Percentiles rank a stretch among this genome's conserved stretches.
These are phyloP conservation scores for Camellia sinensis DNA, from an alignment of 148 eudicot species.

Conservation along the genomic window DNA sequence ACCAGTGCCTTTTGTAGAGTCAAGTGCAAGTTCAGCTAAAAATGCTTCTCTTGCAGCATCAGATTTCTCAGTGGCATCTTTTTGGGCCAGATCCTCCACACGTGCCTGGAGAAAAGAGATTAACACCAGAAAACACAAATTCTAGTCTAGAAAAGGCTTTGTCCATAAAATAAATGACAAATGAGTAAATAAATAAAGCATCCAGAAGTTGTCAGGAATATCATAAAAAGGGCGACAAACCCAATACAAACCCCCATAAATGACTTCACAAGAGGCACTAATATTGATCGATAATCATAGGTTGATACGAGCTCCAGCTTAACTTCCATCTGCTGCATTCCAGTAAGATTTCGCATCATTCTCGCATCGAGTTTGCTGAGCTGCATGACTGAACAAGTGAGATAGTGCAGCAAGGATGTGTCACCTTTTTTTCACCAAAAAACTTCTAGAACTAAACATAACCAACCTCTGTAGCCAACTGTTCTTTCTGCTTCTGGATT, in stretches of 20 bases:
- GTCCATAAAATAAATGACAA: not conserved
- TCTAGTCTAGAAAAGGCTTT: not conserved
- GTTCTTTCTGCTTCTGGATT: conserved; percentile 76
- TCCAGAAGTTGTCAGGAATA: not conserved
- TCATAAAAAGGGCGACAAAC: not conserved
- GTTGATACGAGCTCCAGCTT: conserved; percentile 62
- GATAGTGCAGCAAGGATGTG: conserved; percentile 18
- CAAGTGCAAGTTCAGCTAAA: conserved; percentile 93
- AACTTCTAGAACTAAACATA: conserved; percentile 17
- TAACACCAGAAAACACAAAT: conserved; percentile 1
- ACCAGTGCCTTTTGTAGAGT: conserved; percentile 57
- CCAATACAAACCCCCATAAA: conserved; percentile 65
- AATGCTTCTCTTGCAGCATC: conserved; percentile 99
- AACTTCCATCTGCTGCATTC: conserved; percentile 72
- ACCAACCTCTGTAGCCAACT: conserved; percentile 64
- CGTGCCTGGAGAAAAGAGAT: conserved; percentile 50
- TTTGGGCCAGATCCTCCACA: conserved; percentile 86
- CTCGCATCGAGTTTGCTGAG: conserved; percentile 81
- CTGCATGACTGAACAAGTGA: conserved; percentile 58
- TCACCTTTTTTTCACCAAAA: not conserved
- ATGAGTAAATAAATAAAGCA: not conserved
- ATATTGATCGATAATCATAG: conserved; percentile 60
- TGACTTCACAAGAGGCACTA: conserved; percentile 77
- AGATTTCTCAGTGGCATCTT: conserved; percentile 94
- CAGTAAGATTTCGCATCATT: conserved; percentile 56